These are phyloP conservation scores for Ceratobasidium sp. DNA, from an alignment of 1,284 basidiomycete species.

Conservation along the genomic window DNA sequence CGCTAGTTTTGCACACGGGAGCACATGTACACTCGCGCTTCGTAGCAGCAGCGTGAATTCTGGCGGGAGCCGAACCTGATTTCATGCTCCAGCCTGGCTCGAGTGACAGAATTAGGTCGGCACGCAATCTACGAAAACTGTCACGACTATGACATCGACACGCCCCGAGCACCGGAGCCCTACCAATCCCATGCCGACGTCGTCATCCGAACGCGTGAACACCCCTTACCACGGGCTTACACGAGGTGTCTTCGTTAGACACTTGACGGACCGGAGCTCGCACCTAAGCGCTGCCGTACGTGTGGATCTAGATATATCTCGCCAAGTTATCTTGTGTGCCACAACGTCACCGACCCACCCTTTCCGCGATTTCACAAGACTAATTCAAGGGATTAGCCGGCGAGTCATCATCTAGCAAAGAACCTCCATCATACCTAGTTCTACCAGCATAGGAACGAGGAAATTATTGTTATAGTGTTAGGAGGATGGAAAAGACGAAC, in stretches of 20 bases:
- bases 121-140: not conserved
- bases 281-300: not conserved
- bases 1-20: conserved; percentile 11
- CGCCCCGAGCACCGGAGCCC: not conserved
- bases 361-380: too few species aligned
- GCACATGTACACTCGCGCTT: conserved; percentile 11
- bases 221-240: not conserved
- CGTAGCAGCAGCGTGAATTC: conserved; percentile 14
- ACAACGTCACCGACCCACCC: too few species aligned
- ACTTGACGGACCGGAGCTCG: not conserved
- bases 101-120: conserved; percentile 4
- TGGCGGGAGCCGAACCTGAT: conserved; percentile 6
- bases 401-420: not conserved
- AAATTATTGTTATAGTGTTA: too few species aligned
- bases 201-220: not conserved
- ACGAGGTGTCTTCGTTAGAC: not conserved
- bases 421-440: too few species aligned
- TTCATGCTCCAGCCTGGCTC: conserved; percentile 1
- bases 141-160: not conserved
- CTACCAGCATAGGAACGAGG: too few species aligned
- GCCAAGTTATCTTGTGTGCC: not conserved
- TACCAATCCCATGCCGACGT: not conserved
- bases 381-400: not conserved
- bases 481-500: too few species aligned
- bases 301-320: not conserved